Evolutionary conservation across 2,329 filamentous ascomycete genomes (phyloP), one percentile per base, ranked within the genome.

Genomic region (Emericellopsis cladophorae): DNA sequence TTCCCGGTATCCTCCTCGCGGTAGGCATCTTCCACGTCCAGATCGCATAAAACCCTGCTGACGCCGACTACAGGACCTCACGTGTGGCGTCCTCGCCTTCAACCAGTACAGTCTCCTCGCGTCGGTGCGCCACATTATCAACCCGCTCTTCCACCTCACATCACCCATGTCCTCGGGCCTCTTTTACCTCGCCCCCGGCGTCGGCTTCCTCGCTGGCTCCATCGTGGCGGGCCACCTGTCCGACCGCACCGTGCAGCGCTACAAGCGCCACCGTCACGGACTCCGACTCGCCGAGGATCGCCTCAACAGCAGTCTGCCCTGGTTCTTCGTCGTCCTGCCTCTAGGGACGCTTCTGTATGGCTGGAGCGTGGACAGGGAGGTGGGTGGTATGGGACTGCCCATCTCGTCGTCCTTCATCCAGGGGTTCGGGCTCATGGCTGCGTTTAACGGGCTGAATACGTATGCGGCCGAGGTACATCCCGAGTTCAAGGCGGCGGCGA

Each of bases 121-220:
- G 0, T 73, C 73, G 0, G 79, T 83, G 36, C 73, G 79, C 14
- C 80, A 79, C 47, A 70, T 83, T 2, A 62, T 84, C 16, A 84
- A 83, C 48, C 79, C 80, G 1, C 74, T 79, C 16, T 84, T 84
- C 61, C 54, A 76, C 40, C 66, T 84, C 12, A 71, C 70, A 0
- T 68, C 68, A 0, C 79, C 80, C 0, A 63, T 83, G 5, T 69
- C 79, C 47, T 72, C 72, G 2, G 78, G 77, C 2, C 65, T 84
- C 0, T 82, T 84, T 58, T 84, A 82, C 55, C 72, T 84, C 21
- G 79, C 80, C 0, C 80, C 81, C 0, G 80, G 80, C 0, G 71
- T 68, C 36, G 81, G 81, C 0, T 84, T 83, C 45, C 57, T 84
- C 0, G 41, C 72, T 0, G 79, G 81, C 0, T 81, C 78, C 2